Evolutionary conservation across 2,329 filamentous ascomycete genomes (phyloP), one percentile per base, ranked within the genome.

Genomic region (Penicillium psychrosexuale): DNA sequence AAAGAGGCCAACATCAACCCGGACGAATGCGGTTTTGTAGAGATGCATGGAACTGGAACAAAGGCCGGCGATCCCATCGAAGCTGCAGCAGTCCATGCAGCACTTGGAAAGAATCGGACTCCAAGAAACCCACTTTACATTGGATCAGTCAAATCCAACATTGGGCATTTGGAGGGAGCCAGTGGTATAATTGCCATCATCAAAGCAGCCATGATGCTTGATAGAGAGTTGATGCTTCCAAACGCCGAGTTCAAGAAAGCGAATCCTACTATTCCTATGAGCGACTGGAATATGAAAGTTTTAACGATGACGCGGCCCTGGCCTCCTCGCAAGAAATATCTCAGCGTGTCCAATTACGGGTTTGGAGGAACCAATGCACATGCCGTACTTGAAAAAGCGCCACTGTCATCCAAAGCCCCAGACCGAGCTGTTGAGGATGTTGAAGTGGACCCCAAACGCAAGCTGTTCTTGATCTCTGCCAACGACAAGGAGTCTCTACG

Each of bases 41-140:
- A 77, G 83, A 64, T 80, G 78, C 62, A 64, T 36, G 62, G 62
- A 1, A 64, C 62, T 11, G 62, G 62, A 27, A 64, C 19, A 80
- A 85, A 77, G 47, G 77, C 79, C 2, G 82, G 82, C 7, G 82
- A 84, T 52, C 81, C 82, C 0, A 78, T 82, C 28, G 82, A 84
- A 53, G 59, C 59, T 12, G 38, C 31, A 9, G 62, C 62, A 1
- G 57, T 64, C 4, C 58, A 65, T 30, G 44, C 47, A n/a, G 61
- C 61, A 5, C 47, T 64, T 7, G 62, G 61, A 34, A 37, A 56
- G 24, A 55, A 56, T 22, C 57, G 62, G 1, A 61, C 51, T 9
- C 19, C 51, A 0, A 57, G 56, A 24, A 61, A 61, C 17, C 61
- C 61, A 5, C 61, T 64, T 31, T 65, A 64, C 19, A 60, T 70